Evolutionary conservation across 768 basidiomycete species (phyloP), one percentile per base, ranked within the genome.

Genomic region (Neoboletus brunneissimus): DNA sequence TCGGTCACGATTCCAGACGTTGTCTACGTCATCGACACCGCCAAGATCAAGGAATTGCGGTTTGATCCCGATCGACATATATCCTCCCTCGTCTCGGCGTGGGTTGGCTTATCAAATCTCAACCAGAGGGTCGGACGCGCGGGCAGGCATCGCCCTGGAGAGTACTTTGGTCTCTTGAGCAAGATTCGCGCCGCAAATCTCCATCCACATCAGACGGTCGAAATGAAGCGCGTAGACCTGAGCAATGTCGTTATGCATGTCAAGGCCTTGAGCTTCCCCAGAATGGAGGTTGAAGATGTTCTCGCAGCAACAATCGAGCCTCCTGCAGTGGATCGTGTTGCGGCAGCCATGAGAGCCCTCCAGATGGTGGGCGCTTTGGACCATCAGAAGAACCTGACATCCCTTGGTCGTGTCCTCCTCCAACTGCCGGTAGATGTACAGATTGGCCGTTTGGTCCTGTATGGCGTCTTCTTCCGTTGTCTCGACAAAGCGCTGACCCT

Each of bases 231-330:
- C 34, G 84, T 88, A 13, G 93, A 94, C 71, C 70, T 96, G 62
- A 90, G 85, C 64, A 93, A 94, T 66, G 88, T 95, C 46, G 92
- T 96, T 16, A 98, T 98, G 94, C 94, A 94, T 68, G 84, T 98
- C 71, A 97, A 96, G 66, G 94, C 94, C 10, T 80, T 97, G 35
- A 86, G 92, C 68, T 88, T 97, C 68, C 90, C 91, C 7, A 85
- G 83, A 43, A 85, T 94, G 85, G 74, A 83, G 29, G 90, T 93
- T 7, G 89, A 95, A 65, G 88, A 95, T 57, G 93, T 97, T 22
- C 78, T 98, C 35, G 84, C 83, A 1, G 85, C 83, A 12, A 81
- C 88, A 13, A 97, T 97, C 53, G 94, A 98, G 68, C 89, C 95
- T 16, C 95, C 95, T n/a, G 84, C 82, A 35, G 73, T 81, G 1